A percentile compares a stretch with the other conserved stretches of the same genome.
These are phyloP conservation scores for Geoglossum glabrum DNA, from an alignment of 495 filamentous ascomycete genomes.

Conservation along the genomic window DNA sequence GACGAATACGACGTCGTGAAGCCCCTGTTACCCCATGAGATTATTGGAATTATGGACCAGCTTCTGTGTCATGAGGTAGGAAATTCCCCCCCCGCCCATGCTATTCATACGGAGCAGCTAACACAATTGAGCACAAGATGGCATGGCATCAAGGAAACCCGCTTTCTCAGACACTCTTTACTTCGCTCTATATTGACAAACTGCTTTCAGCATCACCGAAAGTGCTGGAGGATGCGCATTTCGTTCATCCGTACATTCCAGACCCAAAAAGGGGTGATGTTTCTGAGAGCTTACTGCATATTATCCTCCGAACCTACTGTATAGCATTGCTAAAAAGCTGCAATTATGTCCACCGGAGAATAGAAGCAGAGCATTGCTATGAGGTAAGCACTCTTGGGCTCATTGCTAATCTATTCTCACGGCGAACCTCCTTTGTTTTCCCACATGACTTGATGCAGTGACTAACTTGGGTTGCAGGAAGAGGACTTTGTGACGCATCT, in stretches of 20 bases:
- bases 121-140: slow-evolving; percentile 35
- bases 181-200: slow-evolving; percentile 79
- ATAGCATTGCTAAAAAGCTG: slow-evolving; percentile 68
- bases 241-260: slow-evolving; percentile 24
- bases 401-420: neutral
- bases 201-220: slow-evolving; percentile 52
- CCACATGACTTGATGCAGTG: neutral
- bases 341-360: slow-evolving; percentile 51
- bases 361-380: slow-evolving; percentile 64
- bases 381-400: slow-evolving; percentile 37
- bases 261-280: slow-evolving; percentile 13
- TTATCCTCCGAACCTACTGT: slow-evolving; percentile 70
- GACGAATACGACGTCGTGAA: slow-evolving; percentile 65
- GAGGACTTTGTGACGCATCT: slow-evolving; percentile 89
- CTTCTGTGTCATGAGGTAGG: slow-evolving; percentile 69
- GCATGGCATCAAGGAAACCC: slow-evolving; percentile 93
- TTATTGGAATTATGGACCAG: slow-evolving; percentile 87
- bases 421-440: neutral
- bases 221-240: slow-evolving; percentile 49
- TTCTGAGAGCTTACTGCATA: slow-evolving; percentile 26
- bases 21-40: slow-evolving; percentile 51
- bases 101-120: neutral
- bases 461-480: slow-evolving; percentile 34
- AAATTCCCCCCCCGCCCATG: slow-evolving; percentile 8
- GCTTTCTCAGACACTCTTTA: slow-evolving; percentile 84